Evolutionary conservation across 2,329 filamentous ascomycete genomes (phyloP), one percentile per base, ranked within the genome.

Genomic region (Fusarium goolgardi): DNA sequence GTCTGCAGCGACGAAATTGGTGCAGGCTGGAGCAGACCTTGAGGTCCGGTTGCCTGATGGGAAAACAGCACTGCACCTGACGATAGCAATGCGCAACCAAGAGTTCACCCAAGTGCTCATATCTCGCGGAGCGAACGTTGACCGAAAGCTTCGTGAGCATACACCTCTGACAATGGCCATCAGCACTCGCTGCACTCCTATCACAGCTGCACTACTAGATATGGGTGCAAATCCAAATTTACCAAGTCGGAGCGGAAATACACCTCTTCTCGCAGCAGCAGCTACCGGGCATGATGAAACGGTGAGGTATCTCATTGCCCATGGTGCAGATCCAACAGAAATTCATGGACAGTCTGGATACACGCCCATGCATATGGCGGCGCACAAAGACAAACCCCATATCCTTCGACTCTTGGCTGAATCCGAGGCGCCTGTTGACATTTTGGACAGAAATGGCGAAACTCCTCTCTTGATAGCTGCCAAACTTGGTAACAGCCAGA

Each of bases 161-260:
- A 74, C 72, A 6, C 72, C 72, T 16, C 50, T 74, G 2, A 74
- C 72, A 10, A 71, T 74, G 72, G 72, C 72, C 35, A 74, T 74
- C 37, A 75, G 59, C 39, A 65, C 66, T 25, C 67, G 67, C 15
- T 74, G 71, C 40, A 74, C 72, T 27, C 62, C 68, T 31, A 73
- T 74, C 25, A 74, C 72, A 11, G 72, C 72, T 23, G 63, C 70
- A 27, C 70, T 74, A 18, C 51, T 74, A 12, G 72, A 74, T 43
- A 71, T 68, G 34, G 71, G 72, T 47, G 72, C 72, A 32, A 64
- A 75, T 34, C 71, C 69, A 7, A 74, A 74, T 34, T 49, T 70
- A 23, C 49, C 70, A 8, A 74, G 72, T 39, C 60, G 71, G 9
- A 75, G 73, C 45, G 72, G 72, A 50, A 74, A 74, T 29, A 74